Evolutionary conservation across 768 basidiomycete genomes (phyloP).

Genomic region (Cystofilobasidium bisporidii): DNA sequence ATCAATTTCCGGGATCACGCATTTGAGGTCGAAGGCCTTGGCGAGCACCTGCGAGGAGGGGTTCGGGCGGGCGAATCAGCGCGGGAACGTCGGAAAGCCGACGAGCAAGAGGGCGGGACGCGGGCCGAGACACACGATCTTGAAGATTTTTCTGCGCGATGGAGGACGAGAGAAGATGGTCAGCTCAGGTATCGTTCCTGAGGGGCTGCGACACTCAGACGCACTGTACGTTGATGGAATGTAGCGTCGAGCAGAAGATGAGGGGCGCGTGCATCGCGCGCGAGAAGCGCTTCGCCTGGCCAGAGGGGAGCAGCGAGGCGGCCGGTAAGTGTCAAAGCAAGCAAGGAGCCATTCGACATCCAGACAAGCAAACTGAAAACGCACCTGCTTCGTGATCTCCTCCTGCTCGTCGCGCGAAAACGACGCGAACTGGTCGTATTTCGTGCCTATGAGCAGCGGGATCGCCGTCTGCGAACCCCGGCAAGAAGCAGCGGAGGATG

Average conservation of each 20-base stretch:
- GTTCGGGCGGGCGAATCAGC: no score
- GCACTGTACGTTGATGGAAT: conserved; percentile 92
- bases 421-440: conserved; percentile 92
- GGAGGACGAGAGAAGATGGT: background rate
- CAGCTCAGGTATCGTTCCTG: no score
- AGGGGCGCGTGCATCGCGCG: conserved; percentile 99
- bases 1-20: conserved; percentile 67
- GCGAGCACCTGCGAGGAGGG: conserved; percentile 32
- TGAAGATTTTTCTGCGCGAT: conserved; percentile 48
- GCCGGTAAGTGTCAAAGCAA: no score
- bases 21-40: conserved; percentile 84
- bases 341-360: no score
- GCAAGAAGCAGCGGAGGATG: background rate
- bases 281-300: conserved; percentile 92
- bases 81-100: background rate
- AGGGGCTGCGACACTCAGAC: no score
- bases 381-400: conserved; percentile 93
- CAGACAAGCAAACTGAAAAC: conserved; percentile 27
- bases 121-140: conserved; percentile 56
- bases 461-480: conserved; percentile 71
- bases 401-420: conserved; percentile 97
- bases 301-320: no score
- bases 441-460: conserved; percentile 95
- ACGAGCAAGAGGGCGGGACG: no score
- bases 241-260: conserved; percentile 97